Evolutionary conservation across 192 early-diverging fungal species (phyloP).

Genomic region (Coemansia sp.): DNA sequence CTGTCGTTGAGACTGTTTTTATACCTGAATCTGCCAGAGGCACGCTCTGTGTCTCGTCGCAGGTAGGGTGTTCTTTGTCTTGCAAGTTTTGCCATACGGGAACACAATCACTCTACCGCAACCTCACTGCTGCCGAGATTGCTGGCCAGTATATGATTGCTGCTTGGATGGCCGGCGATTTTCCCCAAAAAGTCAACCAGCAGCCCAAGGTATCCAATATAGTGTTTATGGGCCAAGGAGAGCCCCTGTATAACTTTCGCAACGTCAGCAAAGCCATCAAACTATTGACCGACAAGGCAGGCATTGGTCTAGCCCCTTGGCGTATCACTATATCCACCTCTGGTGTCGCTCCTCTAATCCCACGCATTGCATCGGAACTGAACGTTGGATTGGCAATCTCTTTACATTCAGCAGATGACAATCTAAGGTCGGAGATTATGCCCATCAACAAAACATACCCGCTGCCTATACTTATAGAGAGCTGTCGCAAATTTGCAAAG

Average conservation of each 20-base stretch:
- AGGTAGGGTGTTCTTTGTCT: constrained; percentile 81
- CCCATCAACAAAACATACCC: constrained; percentile 86
- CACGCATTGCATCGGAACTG: constrained; percentile 66
- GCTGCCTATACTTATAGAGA: constrained; percentile 62
- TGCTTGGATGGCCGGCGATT: constrained; percentile 56
- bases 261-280: constrained; percentile 58
- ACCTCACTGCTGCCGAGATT: constrained; percentile 69
- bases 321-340: constrained; percentile 82
- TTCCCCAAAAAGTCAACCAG: constrained; percentile 51
- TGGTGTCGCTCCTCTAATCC: constrained; percentile 79
- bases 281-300: constrained; percentile 56
- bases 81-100: constrained; percentile 92
- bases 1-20: constrained; percentile 70
- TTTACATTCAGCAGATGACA: constrained; percentile 79
- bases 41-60: constrained; percentile 77
- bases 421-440: constrained; percentile 70
- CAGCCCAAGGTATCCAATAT: constrained; percentile 67
- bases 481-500: constrained; percentile 61
- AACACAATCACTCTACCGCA: constrained; percentile 76
- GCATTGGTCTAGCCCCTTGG: constrained; percentile 63
- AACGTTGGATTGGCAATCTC: constrained; percentile 74
- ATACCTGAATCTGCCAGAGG: constrained; percentile 65
- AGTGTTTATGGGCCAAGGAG: constrained; percentile 93
- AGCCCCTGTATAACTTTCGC: constrained; percentile 82
- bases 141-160: constrained; percentile 67